Percentiles rank a stretch among this genome's conserved stretches.
Evolutionary conservation across 148 eudicot species (phyloP).

Genomic region (Silene conica): DNA sequence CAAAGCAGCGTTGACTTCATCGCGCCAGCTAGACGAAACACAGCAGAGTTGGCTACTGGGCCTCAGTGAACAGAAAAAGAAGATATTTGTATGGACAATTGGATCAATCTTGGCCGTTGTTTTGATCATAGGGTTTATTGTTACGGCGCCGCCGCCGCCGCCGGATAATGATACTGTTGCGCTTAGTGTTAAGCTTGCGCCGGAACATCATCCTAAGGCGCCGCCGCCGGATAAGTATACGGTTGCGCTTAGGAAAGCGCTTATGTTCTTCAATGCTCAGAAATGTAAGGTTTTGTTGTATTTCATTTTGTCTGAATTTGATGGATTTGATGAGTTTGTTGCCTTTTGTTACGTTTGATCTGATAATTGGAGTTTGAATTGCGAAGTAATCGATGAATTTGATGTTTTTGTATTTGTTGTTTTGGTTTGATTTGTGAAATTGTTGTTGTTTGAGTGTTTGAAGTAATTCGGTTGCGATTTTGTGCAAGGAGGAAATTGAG

Average conservation of each 20-base stretch:
- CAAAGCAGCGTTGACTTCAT: conserved; percentile 56
- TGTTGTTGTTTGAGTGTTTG: too few species aligned
- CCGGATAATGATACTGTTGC: conserved; percentile 86
- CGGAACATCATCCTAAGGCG: conserved; percentile 41
- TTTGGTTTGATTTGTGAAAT: background rate
- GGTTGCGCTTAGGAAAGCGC: conserved; percentile 63
- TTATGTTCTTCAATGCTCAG: conserved; percentile 96
- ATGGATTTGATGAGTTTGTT: background rate
- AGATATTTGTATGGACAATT: conserved; percentile 75
- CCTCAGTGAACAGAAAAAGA: conserved; percentile 79
- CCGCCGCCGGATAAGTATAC: conserved; percentile 90
- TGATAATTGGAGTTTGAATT: too few species aligned
- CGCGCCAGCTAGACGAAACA: conserved; percentile 74
- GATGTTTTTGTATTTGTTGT: too few species aligned
- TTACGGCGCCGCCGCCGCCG: conserved; percentile 49
- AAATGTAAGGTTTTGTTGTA: conserved; percentile 41
- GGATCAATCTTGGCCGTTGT: conserved; percentile 58
- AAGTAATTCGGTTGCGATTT: background rate
- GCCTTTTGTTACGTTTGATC: too few species aligned
- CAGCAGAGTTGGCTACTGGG: conserved; percentile 97
- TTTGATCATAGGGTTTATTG: conserved; percentile 50
- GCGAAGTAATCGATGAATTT: too few species aligned
- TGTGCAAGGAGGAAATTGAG: too few species aligned
- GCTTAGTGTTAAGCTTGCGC: conserved; percentile 64
- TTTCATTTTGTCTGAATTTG: background rate